phyloP scores from a whole-genome alignment of 2,329 filamentous ascomycete genomes.

The Botrytis medusae region DNA sequence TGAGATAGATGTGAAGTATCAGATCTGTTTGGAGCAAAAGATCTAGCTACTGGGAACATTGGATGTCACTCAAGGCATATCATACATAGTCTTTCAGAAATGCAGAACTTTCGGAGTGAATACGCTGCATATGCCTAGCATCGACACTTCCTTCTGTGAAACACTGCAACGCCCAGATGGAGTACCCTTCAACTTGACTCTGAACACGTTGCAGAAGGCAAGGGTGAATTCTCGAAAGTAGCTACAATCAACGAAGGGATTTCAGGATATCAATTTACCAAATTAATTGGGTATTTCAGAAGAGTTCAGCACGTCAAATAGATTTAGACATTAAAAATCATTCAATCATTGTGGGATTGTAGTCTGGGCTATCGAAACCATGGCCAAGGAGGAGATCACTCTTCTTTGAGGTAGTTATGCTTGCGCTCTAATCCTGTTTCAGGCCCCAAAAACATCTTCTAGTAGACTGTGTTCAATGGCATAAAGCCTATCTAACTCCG shows the following conservation, averaged over 20 bases:
- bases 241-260: background rate
- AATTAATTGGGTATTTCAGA: too few relatives aligned
- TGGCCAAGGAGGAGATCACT: background rate
- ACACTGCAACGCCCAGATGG: background rate
- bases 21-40: background rate
- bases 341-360: background rate
- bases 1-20: background rate
- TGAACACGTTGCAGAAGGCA: background rate
- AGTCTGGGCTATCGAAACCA: background rate
- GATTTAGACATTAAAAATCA: background rate
- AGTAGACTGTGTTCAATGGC: background rate
- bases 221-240: accelerated
- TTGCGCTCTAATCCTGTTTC: background rate
- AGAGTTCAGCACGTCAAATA: background rate
- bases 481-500: background rate
- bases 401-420: too few relatives aligned
- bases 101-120: background rate
- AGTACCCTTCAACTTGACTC: background rate
- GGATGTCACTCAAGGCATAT: background rate
- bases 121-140: background rate
- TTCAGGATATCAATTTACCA: background rate
- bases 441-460: background rate
- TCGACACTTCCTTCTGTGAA: background rate
- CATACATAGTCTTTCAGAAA: background rate
- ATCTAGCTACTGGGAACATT: background rate